phyloP scores from a whole-genome alignment of 306 rosid species.

The Myrica gale region DNA sequence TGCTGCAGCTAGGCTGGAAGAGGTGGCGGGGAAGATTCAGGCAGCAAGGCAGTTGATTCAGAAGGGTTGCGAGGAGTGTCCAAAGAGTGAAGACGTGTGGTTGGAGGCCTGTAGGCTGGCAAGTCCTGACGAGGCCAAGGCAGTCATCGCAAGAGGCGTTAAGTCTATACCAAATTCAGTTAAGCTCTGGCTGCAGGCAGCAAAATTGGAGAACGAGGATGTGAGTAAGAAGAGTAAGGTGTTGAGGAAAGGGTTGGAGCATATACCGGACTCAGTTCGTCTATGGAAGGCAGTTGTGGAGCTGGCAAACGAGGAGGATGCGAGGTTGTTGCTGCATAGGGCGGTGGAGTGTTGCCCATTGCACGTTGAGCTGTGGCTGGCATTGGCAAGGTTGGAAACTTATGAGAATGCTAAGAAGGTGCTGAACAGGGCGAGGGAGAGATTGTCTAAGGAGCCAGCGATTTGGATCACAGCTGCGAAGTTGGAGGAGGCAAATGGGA shows the following conservation, averaged over 20 bases:
- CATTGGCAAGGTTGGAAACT: conserved; percentile 82
- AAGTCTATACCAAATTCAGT: conserved; percentile 78
- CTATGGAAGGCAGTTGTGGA: conserved; percentile 95
- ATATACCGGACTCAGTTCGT: conserved; percentile 88
- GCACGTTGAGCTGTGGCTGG: conserved; percentile 91
- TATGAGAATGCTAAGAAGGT: conserved; percentile 82
- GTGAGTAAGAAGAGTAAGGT: conserved; percentile 66
- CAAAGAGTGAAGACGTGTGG: conserved; percentile 89
- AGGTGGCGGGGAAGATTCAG: conserved; percentile 81
- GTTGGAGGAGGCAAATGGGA: conserved; percentile 94
- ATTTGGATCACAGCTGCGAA: conserved; percentile 91
- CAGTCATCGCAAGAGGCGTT: conserved; percentile 76
- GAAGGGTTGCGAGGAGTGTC: conserved; percentile 90
- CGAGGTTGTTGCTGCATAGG: conserved; percentile 75
- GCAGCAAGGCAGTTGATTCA: conserved; percentile 75
- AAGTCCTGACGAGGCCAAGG: conserved; percentile 83
- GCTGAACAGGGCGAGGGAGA: conserved; percentile 77
- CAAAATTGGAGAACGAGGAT: conserved; percentile 74
- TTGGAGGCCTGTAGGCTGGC: conserved; percentile 86
- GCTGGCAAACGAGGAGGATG: conserved; percentile 86
- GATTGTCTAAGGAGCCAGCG: conserved; percentile 79
- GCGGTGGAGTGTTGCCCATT: conserved; percentile 90
- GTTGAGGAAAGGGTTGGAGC: conserved; percentile 80
- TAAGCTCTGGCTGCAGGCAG: conserved; percentile 86
- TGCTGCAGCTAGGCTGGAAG: conserved; percentile 87